Percentiles rank a stretch among this genome's conserved stretches.
Evolutionary conservation across 805 yeast genomes (phyloP).

Genomic region (Ascoidea rubescens): DNA sequence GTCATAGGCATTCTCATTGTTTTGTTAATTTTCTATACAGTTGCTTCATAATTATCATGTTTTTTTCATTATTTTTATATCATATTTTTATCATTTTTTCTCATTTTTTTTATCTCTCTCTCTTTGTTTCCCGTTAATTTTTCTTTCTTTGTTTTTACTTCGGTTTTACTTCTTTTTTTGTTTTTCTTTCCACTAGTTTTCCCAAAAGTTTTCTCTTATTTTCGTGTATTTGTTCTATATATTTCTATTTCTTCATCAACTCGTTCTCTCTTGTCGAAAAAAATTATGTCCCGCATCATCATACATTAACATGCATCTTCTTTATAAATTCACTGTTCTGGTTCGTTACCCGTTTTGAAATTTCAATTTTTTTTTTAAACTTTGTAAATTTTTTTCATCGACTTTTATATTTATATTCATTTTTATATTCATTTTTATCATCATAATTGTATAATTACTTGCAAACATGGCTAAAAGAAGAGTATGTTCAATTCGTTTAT

Average conservation of each 20-base stretch:
- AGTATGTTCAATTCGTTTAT: slow-evolving; percentile 14
- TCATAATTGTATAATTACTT: too few species aligned
- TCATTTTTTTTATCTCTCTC: neutral
- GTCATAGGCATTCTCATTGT: neutral
- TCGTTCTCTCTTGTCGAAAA: too few species aligned
- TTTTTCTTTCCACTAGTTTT: neutral
- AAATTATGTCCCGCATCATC: too few species aligned
- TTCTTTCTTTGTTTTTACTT: neutral
- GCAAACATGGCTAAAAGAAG: slow-evolving; percentile 17
- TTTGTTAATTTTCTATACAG: neutral
- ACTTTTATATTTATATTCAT: too few species aligned
- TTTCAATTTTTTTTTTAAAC: too few species aligned
- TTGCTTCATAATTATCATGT: neutral
- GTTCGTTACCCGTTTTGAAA: too few species aligned
- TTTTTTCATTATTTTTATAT: neutral
- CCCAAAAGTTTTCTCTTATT: neutral
- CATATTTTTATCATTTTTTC: neutral
- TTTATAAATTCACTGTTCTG: too few species aligned
- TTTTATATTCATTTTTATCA: too few species aligned
- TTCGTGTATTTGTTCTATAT: too few species aligned
- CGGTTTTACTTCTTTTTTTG: neutral
- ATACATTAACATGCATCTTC: too few species aligned
- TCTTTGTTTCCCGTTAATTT: neutral
- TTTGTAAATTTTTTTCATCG: too few species aligned
- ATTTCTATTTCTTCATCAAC: too few species aligned